Percentiles rank a stretch among this genome's conserved stretches.
Evolutionary conservation across 2,329 filamentous ascomycete genomes (phyloP).

Genomic region (Xylaria sp.): DNA sequence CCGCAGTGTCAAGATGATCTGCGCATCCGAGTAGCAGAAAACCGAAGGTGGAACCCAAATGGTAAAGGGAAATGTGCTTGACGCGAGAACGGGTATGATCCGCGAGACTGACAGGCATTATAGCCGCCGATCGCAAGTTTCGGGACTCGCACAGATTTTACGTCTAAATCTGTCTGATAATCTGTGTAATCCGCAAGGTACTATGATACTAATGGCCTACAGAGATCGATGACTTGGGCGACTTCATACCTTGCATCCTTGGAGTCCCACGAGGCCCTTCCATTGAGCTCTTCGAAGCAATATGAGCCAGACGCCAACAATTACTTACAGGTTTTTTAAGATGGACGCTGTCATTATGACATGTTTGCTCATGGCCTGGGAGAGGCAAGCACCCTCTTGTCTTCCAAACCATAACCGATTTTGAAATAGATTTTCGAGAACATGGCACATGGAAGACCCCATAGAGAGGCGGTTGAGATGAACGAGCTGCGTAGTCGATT

Average conservation of each 20-base stretch:
- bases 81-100: slow-evolving; percentile 67
- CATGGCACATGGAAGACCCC: background rate
- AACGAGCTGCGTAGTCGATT: background rate
- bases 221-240: background rate
- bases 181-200: background rate
- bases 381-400: too few relatives aligned
- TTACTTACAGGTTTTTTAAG: background rate
- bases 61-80: slow-evolving; percentile 73
- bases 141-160: background rate
- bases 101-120: background rate
- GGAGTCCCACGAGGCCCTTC: background rate
- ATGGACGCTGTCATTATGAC: background rate
- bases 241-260: background rate
- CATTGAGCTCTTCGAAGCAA: background rate
- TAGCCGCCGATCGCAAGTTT: background rate
- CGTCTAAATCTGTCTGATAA: background rate
- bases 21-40: slow-evolving; percentile 64
- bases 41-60: slow-evolving; percentile 59
- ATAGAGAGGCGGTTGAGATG: background rate
- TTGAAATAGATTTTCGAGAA: background rate
- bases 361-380: background rate
- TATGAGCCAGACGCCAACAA: background rate
- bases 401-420: too few relatives aligned
- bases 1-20: slow-evolving; percentile 64
- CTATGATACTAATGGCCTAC: background rate